Base-by-base conservation (phyloP, 148 eudicot species). In the Rhododendron griersonianum region DNA sequence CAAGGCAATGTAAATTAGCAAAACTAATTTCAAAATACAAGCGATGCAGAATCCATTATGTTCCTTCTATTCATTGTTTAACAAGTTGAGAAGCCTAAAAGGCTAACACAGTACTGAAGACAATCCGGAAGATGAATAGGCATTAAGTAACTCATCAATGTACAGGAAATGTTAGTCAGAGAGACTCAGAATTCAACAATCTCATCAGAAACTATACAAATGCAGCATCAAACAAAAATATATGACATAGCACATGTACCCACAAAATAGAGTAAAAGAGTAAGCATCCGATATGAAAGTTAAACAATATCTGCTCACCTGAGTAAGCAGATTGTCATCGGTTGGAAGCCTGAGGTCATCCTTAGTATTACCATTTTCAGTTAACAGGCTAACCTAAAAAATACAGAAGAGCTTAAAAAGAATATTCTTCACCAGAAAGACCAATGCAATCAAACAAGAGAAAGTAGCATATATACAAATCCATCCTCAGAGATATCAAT, bases 261-360 rank as follows among this genome's bases (percentile, higher is more conserved):
- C 77, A 73, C 80, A 44, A 39, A 28, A 77, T 18, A 44, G 51
- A 44, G 81, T 11, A 67, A n/a, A 48, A 3, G 33, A 44, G 57
- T 23, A 83, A 83, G 63, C 80, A 77, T n/a, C 2, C 9, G 3
- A 7, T 7, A 47, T 69, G 13, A 21, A 3, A 47, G 3, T 10
- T 74, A 50, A n/a, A 50, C 7, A 11, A 45, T 19, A 53, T 75
- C 2, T 39, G 50, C 92, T 21, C 55, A 95, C 98, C 95, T 93
- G 95, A 44, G 90, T 61, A 48, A 91, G 91, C 88, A 95, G 92
- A 85, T 51, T 74, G 0, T 95, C 96, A 87, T 95, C 96, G 53
- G 93, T 89, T 74, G 98, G 98, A 87, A 95, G 96, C 92, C 86
- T 93, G 82, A 95, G 92, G 85, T 95, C 98, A 92, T 95, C 98